Percentiles rank a stretch among this genome's conserved stretches.
Conservation (phyloP, 768 basidiomycete genomes). For the Lactarius quietus region DNA sequence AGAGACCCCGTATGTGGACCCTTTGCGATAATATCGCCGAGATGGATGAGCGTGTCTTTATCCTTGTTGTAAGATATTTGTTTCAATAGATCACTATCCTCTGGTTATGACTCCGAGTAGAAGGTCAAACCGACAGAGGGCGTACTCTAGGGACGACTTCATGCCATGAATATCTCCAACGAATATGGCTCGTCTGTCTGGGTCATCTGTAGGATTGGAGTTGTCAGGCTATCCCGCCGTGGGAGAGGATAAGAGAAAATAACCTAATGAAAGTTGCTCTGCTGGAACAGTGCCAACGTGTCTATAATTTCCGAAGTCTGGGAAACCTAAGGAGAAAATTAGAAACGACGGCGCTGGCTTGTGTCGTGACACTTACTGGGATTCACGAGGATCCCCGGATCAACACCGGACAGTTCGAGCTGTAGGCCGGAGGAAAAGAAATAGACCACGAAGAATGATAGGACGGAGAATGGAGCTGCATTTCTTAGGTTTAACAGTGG, state of each 20-base stretch:
- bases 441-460: constrained; percentile 43
- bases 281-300: constrained; percentile 41
- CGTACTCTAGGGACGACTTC: constrained; percentile 62
- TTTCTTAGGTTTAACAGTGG: constrained; percentile 25
- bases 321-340: constrained; percentile 35
- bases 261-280: constrained; percentile 56
- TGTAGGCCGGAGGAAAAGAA: constrained; percentile 38
- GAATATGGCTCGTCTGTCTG: constrained; percentile 58
- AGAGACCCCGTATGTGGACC: constrained; percentile 56
- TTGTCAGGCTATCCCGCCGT: neutral
- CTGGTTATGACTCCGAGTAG: constrained; percentile 12
- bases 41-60: constrained; percentile 70
- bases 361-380: neutral
- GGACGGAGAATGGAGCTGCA: constrained; percentile 35
- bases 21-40: constrained; percentile 81
- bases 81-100: constrained; percentile 54
- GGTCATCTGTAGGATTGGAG: constrained; percentile 40
- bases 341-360: neutral
- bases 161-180: constrained; percentile 91
- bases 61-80: constrained; percentile 56
- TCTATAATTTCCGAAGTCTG: constrained; percentile 56
- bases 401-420: constrained; percentile 25
- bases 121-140: constrained; percentile 1
- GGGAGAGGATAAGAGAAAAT: constrained; percentile 2
- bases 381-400: constrained; percentile 18